Conservation (phyloP, 345 rosid genomes). For the Rhodamnia argentea region DNA sequence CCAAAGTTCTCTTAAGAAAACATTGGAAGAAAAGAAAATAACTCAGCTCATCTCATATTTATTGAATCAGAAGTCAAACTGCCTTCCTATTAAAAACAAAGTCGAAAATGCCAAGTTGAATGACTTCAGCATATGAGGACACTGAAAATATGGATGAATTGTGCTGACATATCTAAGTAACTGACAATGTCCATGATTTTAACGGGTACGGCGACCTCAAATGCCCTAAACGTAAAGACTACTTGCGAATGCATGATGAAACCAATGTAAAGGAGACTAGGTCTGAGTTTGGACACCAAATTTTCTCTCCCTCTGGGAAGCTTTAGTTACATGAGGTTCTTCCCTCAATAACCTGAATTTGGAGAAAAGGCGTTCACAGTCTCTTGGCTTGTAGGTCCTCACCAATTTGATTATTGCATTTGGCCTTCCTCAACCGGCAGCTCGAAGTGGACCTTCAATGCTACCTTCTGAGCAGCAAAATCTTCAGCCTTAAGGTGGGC, state of each 20-base stretch:
- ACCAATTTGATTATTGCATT: no score
- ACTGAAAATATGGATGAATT: background rate
- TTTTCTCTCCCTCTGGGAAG: background rate
- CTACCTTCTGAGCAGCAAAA: conserved; percentile 73
- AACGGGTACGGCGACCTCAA: no score
- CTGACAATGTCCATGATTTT: background rate
- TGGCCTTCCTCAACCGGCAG: background rate
- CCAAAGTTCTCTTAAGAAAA: background rate
- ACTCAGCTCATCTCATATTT: background rate
- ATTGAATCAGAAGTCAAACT: background rate
- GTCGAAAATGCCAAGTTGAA: background rate
- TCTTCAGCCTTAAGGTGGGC: conserved; percentile 84
- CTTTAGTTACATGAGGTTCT: background rate
- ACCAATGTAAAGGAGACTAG: no score
- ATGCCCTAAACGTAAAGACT: no score
- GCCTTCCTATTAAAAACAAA: background rate
- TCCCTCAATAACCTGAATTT: background rate
- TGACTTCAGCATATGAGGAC: background rate
- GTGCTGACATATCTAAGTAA: accelerated
- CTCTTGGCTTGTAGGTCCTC: background rate
- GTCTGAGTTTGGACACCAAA: no score
- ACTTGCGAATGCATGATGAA: background rate
- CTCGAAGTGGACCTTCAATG: conserved; percentile 37
- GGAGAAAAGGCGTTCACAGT: background rate
- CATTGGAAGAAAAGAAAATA: background rate